A percentile compares a stretch with the other conserved stretches of the same genome.
Conservation (phyloP, 2,329 filamentous ascomycete genomes). For the Fusarium sp. region DNA sequence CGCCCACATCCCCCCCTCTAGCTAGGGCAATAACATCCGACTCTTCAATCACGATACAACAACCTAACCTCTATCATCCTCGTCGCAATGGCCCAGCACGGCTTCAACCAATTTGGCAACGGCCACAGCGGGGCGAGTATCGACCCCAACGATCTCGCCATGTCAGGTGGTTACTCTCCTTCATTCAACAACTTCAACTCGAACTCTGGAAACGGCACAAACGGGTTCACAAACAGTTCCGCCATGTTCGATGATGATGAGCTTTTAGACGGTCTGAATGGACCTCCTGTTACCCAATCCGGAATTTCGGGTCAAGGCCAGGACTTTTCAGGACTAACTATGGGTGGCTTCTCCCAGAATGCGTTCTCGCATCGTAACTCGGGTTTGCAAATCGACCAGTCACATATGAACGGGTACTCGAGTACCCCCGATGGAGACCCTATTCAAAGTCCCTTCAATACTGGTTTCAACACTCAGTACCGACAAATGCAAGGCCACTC, state of each 20-base stretch:
- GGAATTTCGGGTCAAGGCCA: conserved; percentile 66
- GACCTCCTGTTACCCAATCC: conserved; percentile 64
- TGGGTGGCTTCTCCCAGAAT: conserved; percentile 65
- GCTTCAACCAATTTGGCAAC: conserved; percentile 67
- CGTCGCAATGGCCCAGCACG: conserved; percentile 64
- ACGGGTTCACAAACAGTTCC: conserved; percentile 81
- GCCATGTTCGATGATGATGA: conserved; percentile 90
- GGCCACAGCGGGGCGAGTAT: conserved; percentile 70
- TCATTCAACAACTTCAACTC: conserved; percentile 70
- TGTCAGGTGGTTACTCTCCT: conserved; percentile 70
- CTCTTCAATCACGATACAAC: conserved; percentile 20
- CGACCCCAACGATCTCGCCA: conserved; percentile 86
- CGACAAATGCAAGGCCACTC: conserved; percentile 72
- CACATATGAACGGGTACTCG: conserved; percentile 83
- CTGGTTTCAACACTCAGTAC: conserved; percentile 84
- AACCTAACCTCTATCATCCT: conserved; percentile 24
- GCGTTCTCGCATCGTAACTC: conserved; percentile 68
- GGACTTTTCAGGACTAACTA: conserved; percentile 68
- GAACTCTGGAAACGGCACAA: conserved; percentile 68
- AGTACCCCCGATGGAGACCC: conserved; percentile 92
- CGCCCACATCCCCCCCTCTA: conserved; percentile 33
- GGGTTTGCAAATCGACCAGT: conserved; percentile 60
- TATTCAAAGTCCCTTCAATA: conserved; percentile 89
- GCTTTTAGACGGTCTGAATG: conserved; percentile 78
- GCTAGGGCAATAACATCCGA: conserved; percentile 40